Evolutionary conservation across 345 rosid genomes (phyloP), one percentile per base, ranked within the genome.

Genomic region (Eutrema yunnanense): DNA sequence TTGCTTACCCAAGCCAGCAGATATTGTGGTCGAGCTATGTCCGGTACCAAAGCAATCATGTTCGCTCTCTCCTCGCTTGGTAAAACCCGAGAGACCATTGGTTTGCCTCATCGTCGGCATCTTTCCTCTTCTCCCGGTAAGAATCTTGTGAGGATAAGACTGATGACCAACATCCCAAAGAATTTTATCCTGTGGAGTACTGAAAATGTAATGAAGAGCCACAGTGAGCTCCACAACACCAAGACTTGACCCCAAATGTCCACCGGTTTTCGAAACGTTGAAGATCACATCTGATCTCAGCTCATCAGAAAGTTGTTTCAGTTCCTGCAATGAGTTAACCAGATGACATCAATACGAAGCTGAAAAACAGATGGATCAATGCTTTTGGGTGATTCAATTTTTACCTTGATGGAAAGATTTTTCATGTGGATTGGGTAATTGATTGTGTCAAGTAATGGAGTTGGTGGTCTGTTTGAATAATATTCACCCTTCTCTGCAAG

Each of bases 161-260:
- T 95, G 99, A 81, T 95, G 99, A 72, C 99, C 99, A 66, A 95
- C 99, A 79, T 95, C 99, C 99, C 96, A 95, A 6, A 95, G 81
- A 11, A 95, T 86, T 86, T 71, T 90, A 67, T 95, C 99, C 62
- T 87, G 86, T 69, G 99, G 99, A 65, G 92, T 67, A 72, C 88
- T 89, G 62, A 95, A 95, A 74, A 95, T 93, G 82, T 84, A 89
- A 78, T 95, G 99, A 83, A 95, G 96, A 73, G 96, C 96, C 66
- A 95, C 97, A 22, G 97, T 95, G 38, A 95, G 96, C 86, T 95
- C 99, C 62, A 95, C 96, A 53, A 95, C 97, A 74, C 99, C 99
- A 74, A 95, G 97, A 78, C 96, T 92, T 2, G 99, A 92, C 26
- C 99, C 99, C 22, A 92, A 76, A 71, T 92, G 99, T 58, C 99